phyloP scores from a whole-genome alignment of 805 yeast genomes.

The Wickerhamiella sergipiensis region DNA sequence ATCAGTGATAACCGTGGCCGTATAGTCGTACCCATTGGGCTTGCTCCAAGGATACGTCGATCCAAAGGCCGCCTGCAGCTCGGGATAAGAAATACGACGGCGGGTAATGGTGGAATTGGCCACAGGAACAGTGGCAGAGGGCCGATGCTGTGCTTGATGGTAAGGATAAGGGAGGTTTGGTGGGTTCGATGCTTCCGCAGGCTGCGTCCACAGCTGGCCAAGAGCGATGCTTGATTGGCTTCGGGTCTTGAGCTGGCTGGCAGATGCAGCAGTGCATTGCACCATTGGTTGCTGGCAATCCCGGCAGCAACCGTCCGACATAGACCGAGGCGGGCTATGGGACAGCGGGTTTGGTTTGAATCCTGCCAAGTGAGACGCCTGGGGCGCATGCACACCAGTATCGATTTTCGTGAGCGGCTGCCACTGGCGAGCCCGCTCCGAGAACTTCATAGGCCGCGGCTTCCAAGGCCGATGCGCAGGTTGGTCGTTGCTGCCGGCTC shows the following conservation, averaged over 20 bases:
- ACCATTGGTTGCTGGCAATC: neutral
- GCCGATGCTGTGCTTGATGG: neutral
- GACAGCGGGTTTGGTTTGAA: neutral
- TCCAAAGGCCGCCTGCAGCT: neutral
- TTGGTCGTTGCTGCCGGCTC: constrained; percentile 34
- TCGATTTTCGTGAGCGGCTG: neutral
- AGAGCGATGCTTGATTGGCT: neutral
- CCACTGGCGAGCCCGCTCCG: neutral
- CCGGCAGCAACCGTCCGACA: neutral
- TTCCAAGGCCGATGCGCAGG: neutral
- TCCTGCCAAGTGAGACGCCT: neutral
- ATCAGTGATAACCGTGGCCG: neutral
- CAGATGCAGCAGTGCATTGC: neutral
- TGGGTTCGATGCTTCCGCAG: neutral
- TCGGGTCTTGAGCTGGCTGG: neutral
- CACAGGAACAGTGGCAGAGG: neutral
- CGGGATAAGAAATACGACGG: neutral
- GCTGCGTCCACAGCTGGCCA: neutral
- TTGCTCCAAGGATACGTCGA: neutral
- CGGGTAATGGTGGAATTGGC: neutral
- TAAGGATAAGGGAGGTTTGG: neutral
- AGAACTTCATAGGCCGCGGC: neutral
- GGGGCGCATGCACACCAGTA: neutral
- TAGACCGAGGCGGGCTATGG: neutral
- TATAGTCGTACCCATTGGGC: neutral